Evolutionary conservation across 192 early-diverging fungal species (phyloP), one percentile per base, ranked within the genome.

Genomic region (Helicostylum pulchrum): DNA sequence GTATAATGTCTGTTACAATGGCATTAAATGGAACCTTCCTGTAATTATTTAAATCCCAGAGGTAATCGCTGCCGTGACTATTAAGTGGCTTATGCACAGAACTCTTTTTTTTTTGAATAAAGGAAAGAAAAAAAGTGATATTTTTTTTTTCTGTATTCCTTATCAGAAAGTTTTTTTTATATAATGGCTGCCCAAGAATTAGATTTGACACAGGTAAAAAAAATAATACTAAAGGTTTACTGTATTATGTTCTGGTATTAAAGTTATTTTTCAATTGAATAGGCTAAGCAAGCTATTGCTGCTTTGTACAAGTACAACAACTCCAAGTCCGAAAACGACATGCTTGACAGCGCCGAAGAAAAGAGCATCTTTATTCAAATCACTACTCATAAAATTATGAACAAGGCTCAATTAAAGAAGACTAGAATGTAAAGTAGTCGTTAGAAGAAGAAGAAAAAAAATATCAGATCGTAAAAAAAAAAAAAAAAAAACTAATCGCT

Each of bases 281-380:
- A 70, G 68, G 56, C 43, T 9, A 53, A 64, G 49, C 52, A 63
- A 32, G 68, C 68, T 59, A 56, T 70, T 26, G 15, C 53, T 53
- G 68, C 68, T 36, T 56, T 70, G 8, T 57, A 49, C 56, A 64
- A 70, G 15, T 31, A 49, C 11, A 46, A 48, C 21, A 69, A 48
- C 2, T 32, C 43, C 17, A 62, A 62, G 5, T 31, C 52, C 10
- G 31, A 44, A 5, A 59, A 51, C 6, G 68, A 70, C 64, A 61
- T 69, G 12, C 48, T 69, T 21, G 51, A 39, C 36, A 39, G 34
- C 19, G 45, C 61, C 45, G 67, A 63, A 23, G 12, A 46, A 17
- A 30, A n/a, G 17, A 46, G 36, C 30, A 48, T 69, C n/a, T 46
- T 32, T 26, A 11, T 69, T 46, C 39, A 56, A 7, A n/a, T 69